Conservation (phyloP, 768 basidiomycete species). For the Dacryopinax primogenitus region DNA sequence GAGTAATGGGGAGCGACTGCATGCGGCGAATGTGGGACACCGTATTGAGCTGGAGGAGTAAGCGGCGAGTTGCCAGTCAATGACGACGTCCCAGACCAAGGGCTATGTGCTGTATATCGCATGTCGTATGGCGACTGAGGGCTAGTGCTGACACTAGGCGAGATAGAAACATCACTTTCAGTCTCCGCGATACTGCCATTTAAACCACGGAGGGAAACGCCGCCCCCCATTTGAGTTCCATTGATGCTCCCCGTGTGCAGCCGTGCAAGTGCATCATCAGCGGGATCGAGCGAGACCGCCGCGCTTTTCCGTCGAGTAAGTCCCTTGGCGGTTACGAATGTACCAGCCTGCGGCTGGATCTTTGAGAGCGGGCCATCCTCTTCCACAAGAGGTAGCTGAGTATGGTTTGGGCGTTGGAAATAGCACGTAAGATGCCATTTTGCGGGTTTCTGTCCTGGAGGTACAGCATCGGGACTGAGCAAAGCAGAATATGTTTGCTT, state of each 20-base stretch:
- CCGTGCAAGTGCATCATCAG: neutral
- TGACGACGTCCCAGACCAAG: neutral
- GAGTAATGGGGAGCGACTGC: neutral
- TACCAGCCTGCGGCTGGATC: conserved; percentile 52
- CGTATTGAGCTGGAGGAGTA: neutral
- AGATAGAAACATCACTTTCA: neutral
- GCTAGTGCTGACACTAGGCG: neutral
- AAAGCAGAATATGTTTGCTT: conserved; percentile 62
- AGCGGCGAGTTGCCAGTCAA: neutral
- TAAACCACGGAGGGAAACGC: neutral
- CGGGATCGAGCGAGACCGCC: neutral
- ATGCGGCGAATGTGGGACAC: neutral
- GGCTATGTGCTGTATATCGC: neutral
- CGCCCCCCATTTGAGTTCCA: neutral
- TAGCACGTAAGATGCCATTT: conserved; percentile 24
- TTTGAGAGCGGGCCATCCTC: conserved; percentile 59
- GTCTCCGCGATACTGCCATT: neutral
- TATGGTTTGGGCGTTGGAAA: conserved; percentile 13
- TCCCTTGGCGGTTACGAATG: conserved; percentile 61
- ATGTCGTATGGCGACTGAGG: conserved; percentile 2
- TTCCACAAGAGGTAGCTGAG: conserved; percentile 45
- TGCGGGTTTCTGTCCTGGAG: neutral
- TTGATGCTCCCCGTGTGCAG: neutral
- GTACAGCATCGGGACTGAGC: neutral
- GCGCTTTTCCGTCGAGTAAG: conserved; percentile 13